Evolutionary conservation across 805 yeast genomes (phyloP), one percentile per base, ranked within the genome.

Genomic region (Candida arabinofermentans): DNA sequence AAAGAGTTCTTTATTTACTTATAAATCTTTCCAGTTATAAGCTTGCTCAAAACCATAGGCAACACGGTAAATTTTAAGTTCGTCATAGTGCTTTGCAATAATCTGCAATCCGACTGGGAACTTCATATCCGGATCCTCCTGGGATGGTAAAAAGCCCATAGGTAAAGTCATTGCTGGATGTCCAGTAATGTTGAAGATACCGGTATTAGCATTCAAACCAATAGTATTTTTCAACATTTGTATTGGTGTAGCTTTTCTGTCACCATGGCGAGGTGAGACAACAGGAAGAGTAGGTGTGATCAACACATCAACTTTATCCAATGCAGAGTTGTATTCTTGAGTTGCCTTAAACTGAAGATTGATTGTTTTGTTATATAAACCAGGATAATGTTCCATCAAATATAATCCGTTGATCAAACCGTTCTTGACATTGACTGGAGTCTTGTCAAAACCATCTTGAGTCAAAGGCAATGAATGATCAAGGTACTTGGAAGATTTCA

Each of bases 101-200:
- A 66, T 50, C 46, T 66, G 70, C 41, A 66, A 41, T 16, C 67
- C 66, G 13, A 62, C 65, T 12, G 71, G 71, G 34, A 66, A 55
- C 34, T 55, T 61, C 39, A 49, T 43, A 10, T 54, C 56, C n/a
- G 59, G 58, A 23, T 60, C 61, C 31, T 63, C 68, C 5, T 43
- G 17, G 8, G 60, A 50, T 10, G 61, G 56, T 37, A 65, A 47
- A 43, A 60, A 50, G 4, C 68, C 66, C 27, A 59, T 49, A 2
- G 70, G 69, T 18, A 65, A 47, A 33, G 57, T 61, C 48, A 65
- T 31, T 3, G 67, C 66, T 17, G 70, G 70, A 44, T 65, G 67
- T 9, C 70, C 70, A 17, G 66, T 61, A 39, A 58, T 55, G 43
- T 65, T 57, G 51, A 65, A 65, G 22, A 62, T 61, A 27, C 62